These are phyloP conservation scores for Mollisia scopiformis DNA, from an alignment of 2,329 filamentous ascomycete species.

Conservation along the genomic window DNA sequence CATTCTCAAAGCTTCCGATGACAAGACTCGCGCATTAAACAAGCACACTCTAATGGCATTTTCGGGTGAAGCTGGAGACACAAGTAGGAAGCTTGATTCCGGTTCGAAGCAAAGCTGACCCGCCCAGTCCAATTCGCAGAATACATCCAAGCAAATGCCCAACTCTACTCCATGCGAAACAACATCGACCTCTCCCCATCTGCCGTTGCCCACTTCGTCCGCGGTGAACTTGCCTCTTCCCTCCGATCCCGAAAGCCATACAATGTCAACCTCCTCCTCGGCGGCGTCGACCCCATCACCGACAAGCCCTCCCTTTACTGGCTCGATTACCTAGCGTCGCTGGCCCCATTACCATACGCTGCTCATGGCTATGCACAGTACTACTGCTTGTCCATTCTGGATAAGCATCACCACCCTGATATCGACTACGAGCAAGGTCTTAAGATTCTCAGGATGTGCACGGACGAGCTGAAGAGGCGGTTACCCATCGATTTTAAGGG, in stretches of 20 bases:
- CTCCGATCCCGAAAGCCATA: slow-evolving; percentile 92
- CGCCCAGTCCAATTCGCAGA: slow-evolving; percentile 92
- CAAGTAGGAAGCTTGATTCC: slow-evolving; percentile 57
- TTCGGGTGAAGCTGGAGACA: slow-evolving; percentile 95
- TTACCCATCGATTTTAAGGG: slow-evolving; percentile 99
- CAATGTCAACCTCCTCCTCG: slow-evolving; percentile 93
- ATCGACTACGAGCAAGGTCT: slow-evolving; percentile 88
- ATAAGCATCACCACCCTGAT: slow-evolving; percentile 98
- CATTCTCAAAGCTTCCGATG: slow-evolving; percentile 91
- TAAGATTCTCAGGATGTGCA: slow-evolving; percentile 92
- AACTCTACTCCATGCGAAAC: slow-evolving; percentile 98
- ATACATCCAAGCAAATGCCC: slow-evolving; percentile 97
- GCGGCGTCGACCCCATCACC: slow-evolving; percentile 90
- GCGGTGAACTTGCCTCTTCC: slow-evolving; percentile 88
- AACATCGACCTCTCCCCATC: slow-evolving; percentile 88
- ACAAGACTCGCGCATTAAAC: slow-evolving; percentile 94
- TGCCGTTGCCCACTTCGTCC: slow-evolving; percentile 90
- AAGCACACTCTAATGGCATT: slow-evolving; percentile 94
- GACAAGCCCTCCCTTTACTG: slow-evolving; percentile 92
- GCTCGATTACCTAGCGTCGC: slow-evolving; percentile 93
- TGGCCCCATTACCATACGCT: slow-evolving; percentile 89
- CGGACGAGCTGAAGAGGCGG: slow-evolving; percentile 93
- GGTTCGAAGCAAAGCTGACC: slow-evolving; percentile 10
- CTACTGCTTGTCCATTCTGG: slow-evolving; percentile 96
- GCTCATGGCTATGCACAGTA: slow-evolving; percentile 99